Conservation (phyloP, 352 stramenopile species). For the Phytophthora syringae region DNA sequence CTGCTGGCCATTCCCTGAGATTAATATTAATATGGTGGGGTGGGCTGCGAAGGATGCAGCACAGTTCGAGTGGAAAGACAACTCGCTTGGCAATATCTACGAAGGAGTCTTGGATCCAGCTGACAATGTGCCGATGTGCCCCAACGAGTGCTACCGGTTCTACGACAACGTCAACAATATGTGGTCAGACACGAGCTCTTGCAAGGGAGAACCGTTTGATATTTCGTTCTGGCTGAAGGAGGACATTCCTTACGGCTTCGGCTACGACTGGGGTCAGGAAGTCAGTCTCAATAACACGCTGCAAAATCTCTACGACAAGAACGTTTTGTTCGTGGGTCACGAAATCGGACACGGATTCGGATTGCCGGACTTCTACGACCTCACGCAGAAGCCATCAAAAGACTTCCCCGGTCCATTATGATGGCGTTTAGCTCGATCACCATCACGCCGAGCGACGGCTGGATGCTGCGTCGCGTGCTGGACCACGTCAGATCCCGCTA, state of each 20-base stretch:
- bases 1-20: conserved; percentile 27
- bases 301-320: neutral
- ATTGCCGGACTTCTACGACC: conserved; percentile 6
- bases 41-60: conserved; percentile 24
- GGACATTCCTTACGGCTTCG: neutral
- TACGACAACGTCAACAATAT: conserved; percentile 4
- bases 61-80: conserved; percentile 26
- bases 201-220: conserved; percentile 7
- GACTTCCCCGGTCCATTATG: conserved; percentile 7
- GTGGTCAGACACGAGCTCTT: conserved; percentile 8
- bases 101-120: neutral
- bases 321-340: conserved; percentile 4
- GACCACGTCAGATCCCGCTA: conserved; percentile 22
- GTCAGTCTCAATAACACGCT: conserved; percentile 1
- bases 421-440: conserved; percentile 9
- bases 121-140: conserved; percentile 16
- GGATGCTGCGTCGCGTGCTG: conserved; percentile 29
- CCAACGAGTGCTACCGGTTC: conserved; percentile 10
- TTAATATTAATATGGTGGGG: conserved; percentile 32
- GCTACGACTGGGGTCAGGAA: conserved; percentile 9
- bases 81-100: conserved; percentile 24
- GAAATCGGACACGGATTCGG: conserved; percentile 11
- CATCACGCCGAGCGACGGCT: conserved; percentile 22
- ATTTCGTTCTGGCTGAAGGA: conserved; percentile 22
- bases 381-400: neutral